Conservation (phyloP, 768 basidiomycete species). For the Favolaschia claudopus region DNA sequence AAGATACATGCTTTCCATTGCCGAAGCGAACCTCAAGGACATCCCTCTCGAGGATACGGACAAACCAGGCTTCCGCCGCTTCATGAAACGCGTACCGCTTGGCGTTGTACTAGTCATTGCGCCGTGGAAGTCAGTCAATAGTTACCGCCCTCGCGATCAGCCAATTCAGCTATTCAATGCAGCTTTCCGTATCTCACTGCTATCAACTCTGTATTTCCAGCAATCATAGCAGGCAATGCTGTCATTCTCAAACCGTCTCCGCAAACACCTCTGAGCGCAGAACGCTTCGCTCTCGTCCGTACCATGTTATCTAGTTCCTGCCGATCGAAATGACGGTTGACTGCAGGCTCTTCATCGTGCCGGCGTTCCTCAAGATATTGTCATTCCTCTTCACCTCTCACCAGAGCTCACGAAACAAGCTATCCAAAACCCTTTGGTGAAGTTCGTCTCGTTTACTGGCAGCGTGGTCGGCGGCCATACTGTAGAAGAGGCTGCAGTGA, state of each 20-base stretch:
- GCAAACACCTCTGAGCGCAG: constrained; percentile 90
- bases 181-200: constrained; percentile 92
- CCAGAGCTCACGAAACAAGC: constrained; percentile 65
- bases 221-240: constrained; percentile 88
- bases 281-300: constrained; percentile 71
- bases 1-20: constrained; percentile 85
- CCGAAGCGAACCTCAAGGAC: constrained; percentile 75
- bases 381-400: constrained; percentile 81
- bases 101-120: constrained; percentile 90
- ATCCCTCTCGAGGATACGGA: constrained; percentile 78
- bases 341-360: constrained; percentile 58
- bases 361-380: constrained; percentile 77
- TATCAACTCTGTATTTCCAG: constrained; percentile 92
- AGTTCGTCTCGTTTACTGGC: constrained; percentile 93
- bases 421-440: constrained; percentile 69
- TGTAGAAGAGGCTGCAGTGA: constrained; percentile 74
- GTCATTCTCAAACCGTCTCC: constrained; percentile 96
- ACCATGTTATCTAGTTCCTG: background rate
- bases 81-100: constrained; percentile 82
- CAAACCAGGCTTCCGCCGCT: constrained; percentile 83
- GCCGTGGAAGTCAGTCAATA: constrained; percentile 91
- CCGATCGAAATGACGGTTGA: background rate
- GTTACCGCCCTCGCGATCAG: background rate
- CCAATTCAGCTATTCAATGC: background rate
- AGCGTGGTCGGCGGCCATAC: constrained; percentile 77